Evolutionary conservation across 1,284 basidiomycete species (phyloP).

Genomic region (Ganoderma boninense): DNA sequence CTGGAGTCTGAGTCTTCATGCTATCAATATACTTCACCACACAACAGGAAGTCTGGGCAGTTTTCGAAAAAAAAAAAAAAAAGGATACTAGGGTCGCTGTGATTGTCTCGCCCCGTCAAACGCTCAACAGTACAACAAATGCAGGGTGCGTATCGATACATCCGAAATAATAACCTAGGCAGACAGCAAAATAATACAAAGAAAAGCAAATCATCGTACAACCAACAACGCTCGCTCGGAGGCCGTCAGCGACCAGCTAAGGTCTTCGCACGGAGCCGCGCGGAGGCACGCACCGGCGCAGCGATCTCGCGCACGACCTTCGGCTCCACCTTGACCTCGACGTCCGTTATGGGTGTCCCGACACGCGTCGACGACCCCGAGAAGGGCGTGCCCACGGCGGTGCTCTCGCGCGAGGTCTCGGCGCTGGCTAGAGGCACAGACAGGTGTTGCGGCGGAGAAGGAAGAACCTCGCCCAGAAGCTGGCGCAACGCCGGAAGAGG

Average conservation of each 20-base stretch:
- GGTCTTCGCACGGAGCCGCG: neutral
- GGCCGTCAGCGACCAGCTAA: neutral
- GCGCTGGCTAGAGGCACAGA: neutral
- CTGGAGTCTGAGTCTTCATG: no score
- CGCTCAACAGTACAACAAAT: no score
- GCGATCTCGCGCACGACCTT: neutral
- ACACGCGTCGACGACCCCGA: neutral
- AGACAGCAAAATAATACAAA: no score
- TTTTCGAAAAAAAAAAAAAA: no score
- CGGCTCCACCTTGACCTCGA: neutral
- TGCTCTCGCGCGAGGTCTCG: neutral
- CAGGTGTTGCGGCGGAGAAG: neutral
- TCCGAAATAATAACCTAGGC: no score
- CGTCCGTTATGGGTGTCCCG: neutral
- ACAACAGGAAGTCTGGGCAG: no score
- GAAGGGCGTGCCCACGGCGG: neutral
- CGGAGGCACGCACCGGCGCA: neutral
- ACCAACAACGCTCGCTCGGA: no score
- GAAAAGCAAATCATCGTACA: no score
- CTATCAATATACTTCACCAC: no score
- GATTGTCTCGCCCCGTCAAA: no score
- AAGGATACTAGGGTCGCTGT: no score
- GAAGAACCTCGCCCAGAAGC: neutral
- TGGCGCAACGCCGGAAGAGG: neutral
- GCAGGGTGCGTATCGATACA: no score